Evolutionary conservation across 2,329 filamentous ascomycete genomes (phyloP).

Genomic region (Gnomoniopsis smithogilvyi): DNA sequence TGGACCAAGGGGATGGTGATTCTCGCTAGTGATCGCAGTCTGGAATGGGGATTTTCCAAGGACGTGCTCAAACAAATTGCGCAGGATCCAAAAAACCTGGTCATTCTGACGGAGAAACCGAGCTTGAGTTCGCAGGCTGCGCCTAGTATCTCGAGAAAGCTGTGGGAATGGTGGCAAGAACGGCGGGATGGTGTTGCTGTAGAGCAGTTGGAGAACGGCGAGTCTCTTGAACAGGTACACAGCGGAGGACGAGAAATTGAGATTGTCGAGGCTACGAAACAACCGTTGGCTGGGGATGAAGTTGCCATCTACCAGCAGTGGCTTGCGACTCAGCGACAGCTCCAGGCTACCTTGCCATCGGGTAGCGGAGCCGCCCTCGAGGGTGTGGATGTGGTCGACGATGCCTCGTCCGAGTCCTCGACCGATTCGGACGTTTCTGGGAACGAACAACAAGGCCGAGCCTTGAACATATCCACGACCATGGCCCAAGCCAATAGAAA

Average conservation of each 20-base stretch:
- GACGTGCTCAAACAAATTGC: constrained; percentile 74
- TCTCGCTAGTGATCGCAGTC: constrained; percentile 80
- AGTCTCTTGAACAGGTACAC: constrained; percentile 64
- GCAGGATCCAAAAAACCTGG: constrained; percentile 72
- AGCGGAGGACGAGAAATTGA: constrained; percentile 61
- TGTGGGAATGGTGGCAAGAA: constrained; percentile 80
- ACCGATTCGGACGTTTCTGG: constrained; percentile 87
- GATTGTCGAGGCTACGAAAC: constrained; percentile 57
- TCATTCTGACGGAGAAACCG: constrained; percentile 80
- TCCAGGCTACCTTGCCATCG: constrained; percentile 76
- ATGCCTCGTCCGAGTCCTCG: constrained; percentile 81
- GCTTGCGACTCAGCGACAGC: constrained; percentile 80
- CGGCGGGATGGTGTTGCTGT: constrained; percentile 59
- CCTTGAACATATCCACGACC: constrained; percentile 82
- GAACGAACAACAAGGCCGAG: constrained; percentile 85
- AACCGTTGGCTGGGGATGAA: constrained; percentile 72
- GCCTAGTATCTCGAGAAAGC: constrained; percentile 64
- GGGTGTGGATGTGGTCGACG: constrained; percentile 71
- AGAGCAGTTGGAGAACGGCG: constrained; percentile 51
- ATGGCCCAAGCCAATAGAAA: constrained; percentile 80
- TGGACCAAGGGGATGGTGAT: constrained; percentile 66
- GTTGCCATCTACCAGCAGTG: constrained; percentile 85
- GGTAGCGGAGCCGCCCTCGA: constrained; percentile 67
- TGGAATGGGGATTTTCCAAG: constrained; percentile 95
- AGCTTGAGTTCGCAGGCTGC: constrained; percentile 39